These are phyloP conservation scores for Penicillium sp. DNA, from an alignment of 2,329 filamentous ascomycete genomes.

Conservation along the genomic window DNA sequence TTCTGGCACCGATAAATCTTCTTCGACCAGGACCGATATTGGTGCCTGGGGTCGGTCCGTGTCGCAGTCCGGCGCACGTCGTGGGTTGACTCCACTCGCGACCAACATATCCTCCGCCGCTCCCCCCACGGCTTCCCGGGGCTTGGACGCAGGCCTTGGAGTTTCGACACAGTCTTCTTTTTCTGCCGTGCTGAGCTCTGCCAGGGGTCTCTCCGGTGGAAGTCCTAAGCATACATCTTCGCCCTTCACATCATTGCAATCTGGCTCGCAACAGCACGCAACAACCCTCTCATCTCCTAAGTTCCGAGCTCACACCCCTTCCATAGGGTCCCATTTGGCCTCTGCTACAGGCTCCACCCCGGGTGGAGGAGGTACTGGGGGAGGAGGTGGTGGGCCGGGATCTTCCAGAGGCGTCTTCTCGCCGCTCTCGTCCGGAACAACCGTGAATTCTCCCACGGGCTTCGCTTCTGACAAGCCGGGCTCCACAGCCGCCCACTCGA, in stretches of 20 bases:
- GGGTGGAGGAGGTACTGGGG: constrained; percentile 52
- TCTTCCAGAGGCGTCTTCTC: constrained; percentile 59
- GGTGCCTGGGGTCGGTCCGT: constrained; percentile 58
- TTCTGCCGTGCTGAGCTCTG: constrained; percentile 53
- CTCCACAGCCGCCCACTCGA: constrained; percentile 45
- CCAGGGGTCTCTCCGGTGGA: constrained; percentile 51
- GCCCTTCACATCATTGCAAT: constrained; percentile 54
- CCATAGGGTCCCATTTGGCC: constrained; percentile 56
- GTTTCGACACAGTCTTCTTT: constrained; percentile 51
- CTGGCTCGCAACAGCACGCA: constrained; percentile 55
- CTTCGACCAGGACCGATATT: constrained; percentile 51
- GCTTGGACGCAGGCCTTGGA: constrained; percentile 46
- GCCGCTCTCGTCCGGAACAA: constrained; percentile 59
- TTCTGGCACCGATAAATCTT: constrained; percentile 51
- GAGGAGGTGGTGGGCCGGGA: constrained; percentile 56
- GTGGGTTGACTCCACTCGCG: constrained; percentile 59
- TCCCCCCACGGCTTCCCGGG: constrained; percentile 45
- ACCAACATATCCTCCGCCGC: constrained; percentile 50
- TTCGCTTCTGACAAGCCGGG: constrained; percentile 51
- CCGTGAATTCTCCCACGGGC: constrained; percentile 54
- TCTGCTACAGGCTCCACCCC: constrained; percentile 55
- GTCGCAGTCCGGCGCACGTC: constrained; percentile 56
- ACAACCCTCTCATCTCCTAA: constrained; percentile 58
- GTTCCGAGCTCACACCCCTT: constrained; percentile 55
- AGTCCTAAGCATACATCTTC: constrained; percentile 57